These are phyloP conservation scores for Colletotrichum cereale DNA, from an alignment of 2,329 filamentous ascomycete genomes.

Conservation along the genomic window DNA sequence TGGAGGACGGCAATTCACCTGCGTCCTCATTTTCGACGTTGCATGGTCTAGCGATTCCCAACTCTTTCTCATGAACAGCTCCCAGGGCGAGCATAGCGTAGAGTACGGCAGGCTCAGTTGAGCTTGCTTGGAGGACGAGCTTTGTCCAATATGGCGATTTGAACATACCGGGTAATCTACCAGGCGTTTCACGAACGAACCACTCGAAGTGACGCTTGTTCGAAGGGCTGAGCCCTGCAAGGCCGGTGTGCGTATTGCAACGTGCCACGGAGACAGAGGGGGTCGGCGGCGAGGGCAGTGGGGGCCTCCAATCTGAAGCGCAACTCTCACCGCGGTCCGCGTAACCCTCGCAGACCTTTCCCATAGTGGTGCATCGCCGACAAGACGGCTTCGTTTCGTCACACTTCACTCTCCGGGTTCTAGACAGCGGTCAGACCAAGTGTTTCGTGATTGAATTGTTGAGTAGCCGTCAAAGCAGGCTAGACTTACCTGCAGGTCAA, in stretches of 20 bases:
- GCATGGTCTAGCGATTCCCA: conserved; percentile 40
- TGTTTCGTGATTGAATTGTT: not conserved
- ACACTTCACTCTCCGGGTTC: conserved; percentile 45
- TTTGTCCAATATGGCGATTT: conserved; percentile 53
- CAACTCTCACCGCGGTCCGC: conserved; percentile 39
- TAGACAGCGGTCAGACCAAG: conserved; percentile 7
- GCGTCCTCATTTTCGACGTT: conserved; percentile 47
- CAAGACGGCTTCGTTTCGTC: conserved; percentile 44
- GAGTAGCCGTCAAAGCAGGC: not conserved
- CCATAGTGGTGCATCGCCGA: conserved; percentile 41
- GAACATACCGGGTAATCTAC: conserved; percentile 54
- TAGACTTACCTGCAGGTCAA: conserved; percentile 36
- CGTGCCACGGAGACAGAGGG: not conserved
- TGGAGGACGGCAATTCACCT: not conserved
- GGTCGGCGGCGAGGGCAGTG: not conserved
- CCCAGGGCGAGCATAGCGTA: conserved; percentile 50
- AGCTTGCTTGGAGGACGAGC: conserved; percentile 52
- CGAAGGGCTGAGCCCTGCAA: not conserved
- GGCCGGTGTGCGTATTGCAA: conserved; percentile 1
- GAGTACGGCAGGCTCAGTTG: conserved; percentile 54
- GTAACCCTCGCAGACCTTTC: conserved; percentile 45
- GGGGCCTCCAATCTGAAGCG: not conserved
- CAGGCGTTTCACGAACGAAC: conserved; percentile 55
- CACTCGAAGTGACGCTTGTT: conserved; percentile 53
- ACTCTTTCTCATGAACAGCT: not conserved